Evolutionary conservation across 2,329 filamentous ascomycete species (phyloP), one percentile per base, ranked within the genome.

Genomic region (Zarea fungicola): DNA sequence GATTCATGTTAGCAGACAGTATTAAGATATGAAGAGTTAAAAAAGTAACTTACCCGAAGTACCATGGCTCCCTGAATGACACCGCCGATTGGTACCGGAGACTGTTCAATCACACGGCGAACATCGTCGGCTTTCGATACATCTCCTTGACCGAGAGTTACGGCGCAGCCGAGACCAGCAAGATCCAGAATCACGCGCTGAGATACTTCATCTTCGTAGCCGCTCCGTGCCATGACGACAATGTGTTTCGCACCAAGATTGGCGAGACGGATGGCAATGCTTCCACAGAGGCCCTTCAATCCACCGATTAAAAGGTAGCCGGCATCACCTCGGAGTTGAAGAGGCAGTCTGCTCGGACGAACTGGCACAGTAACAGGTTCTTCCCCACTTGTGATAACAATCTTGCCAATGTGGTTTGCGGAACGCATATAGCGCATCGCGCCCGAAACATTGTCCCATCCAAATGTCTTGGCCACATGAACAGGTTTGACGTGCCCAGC

Each of bases 371-470:
- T 39, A 22, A 31, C 31, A 7, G 46, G n/a, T n/a, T 10, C 22
- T 29, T 49, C 16, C 5, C 36, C 36, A 11, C 37, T 42, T 4
- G 37, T 42, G 21, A 49, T 41, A 35, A 56, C 52, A 13, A 57
- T 64, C 45, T 73, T 74, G 0, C 69, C 71, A 25, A 70, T 65
- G 49, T 72, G 69, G 32, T 56, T 57, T 2, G 67, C 69, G 4
- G 56, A 58, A 41, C 71, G 68, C 60, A 75, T 63, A 16, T 65
- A 56, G 0, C 65, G 55, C 50, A 74, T 68, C 0, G 70, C 70
- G 6, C 66, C 60, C 5, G 59, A 54, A 1, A 69, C 56, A 3
- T 65, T 50, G 1, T 59, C 56, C 5, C 58, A 54, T 7, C 46
- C 44, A 48, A 65, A 58, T 18, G 54, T 37, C 43, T 62, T 58